Conservation (phyloP, 2,329 filamentous ascomycete genomes). For the Trichocomaceae sp. region DNA sequence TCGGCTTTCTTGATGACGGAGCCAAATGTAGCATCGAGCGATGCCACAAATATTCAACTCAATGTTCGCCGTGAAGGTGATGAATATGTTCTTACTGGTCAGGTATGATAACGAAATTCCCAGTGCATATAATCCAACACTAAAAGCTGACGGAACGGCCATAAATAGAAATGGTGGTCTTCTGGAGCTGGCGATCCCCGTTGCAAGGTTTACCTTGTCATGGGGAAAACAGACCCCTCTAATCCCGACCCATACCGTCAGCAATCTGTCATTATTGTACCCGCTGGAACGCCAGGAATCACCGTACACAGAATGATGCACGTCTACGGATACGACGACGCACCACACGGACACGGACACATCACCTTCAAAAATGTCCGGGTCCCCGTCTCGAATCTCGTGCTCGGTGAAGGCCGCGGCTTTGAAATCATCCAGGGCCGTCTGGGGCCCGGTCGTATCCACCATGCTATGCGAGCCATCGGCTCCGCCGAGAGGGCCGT, state of each 20-base stretch:
- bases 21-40: conserved; percentile 77
- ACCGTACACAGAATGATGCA: conserved; percentile 90
- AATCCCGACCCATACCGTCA: conserved; percentile 77
- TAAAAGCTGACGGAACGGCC: conserved; percentile 1
- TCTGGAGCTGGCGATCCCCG: conserved; percentile 88
- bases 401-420: conserved; percentile 85
- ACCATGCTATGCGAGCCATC: conserved; percentile 95
- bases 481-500: conserved; percentile 85
- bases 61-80: conserved; percentile 75
- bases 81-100: conserved; percentile 84
- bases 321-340: conserved; percentile 95
- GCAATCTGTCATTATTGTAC: conserved; percentile 88
- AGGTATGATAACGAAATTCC: conserved; percentile 43
- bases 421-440: conserved; percentile 99
- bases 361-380: conserved; percentile 84
- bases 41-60: conserved; percentile 89
- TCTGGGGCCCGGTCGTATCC: conserved; percentile 89
- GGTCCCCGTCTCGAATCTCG: conserved; percentile 74
- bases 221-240: conserved; percentile 80
- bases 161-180: conserved; percentile 90
- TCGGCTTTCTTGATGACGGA: conserved; percentile 94
- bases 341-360: conserved; percentile 96
- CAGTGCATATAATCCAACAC: not conserved
- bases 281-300: conserved; percentile 71
- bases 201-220: conserved; percentile 90